Conservation (phyloP, 2,329 filamentous ascomycete species). For the Huntiella abstrusa region DNA sequence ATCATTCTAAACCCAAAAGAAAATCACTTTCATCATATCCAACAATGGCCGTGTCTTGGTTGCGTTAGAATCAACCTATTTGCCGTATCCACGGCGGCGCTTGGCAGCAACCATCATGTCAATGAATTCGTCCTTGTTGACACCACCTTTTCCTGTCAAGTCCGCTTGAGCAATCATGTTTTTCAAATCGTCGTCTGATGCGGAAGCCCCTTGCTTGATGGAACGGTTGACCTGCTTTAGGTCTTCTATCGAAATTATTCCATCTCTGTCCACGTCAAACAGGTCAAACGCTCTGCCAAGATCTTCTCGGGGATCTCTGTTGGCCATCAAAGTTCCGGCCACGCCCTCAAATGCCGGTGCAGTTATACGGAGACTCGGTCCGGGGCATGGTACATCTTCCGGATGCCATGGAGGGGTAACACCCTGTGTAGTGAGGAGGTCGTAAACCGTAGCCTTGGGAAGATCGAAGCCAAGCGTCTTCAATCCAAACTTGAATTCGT, state of each 20-base stretch:
- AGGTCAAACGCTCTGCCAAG: conserved; percentile 79
- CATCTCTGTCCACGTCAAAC: conserved; percentile 86
- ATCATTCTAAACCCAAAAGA: too few species aligned
- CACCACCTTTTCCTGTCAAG: conserved; percentile 73
- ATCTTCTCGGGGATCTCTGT: conserved; percentile 76
- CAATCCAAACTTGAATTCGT: conserved; percentile 92
- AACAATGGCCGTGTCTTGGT: too few species aligned
- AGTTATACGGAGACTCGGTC: conserved; percentile 49
- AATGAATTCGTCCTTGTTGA: conserved; percentile 50
- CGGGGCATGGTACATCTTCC: conserved; percentile 34
- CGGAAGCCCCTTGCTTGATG: conserved; percentile 56
- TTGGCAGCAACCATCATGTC: conserved; percentile 31
- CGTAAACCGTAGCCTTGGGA: conserved; percentile 66
- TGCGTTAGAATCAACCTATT: conserved; percentile 1
- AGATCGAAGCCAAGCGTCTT: conserved; percentile 90
- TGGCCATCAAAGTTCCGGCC: conserved; percentile 61
- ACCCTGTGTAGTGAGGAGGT: conserved; percentile 65
- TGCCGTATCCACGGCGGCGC: conserved; percentile 12
- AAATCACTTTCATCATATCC: too few species aligned
- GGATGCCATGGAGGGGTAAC: conserved; percentile 43
- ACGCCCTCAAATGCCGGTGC: conserved; percentile 56
- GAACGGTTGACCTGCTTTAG: conserved; percentile 74
- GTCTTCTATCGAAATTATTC: conserved; percentile 76
- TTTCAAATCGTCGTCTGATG: conserved; percentile 79
- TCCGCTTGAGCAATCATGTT: conserved; percentile 99